A percentile compares a stretch with the other conserved stretches of the same genome.
phyloP scores from a whole-genome alignment of 805 yeast genomes.

The Hanseniaspora clermontiae region DNA sequence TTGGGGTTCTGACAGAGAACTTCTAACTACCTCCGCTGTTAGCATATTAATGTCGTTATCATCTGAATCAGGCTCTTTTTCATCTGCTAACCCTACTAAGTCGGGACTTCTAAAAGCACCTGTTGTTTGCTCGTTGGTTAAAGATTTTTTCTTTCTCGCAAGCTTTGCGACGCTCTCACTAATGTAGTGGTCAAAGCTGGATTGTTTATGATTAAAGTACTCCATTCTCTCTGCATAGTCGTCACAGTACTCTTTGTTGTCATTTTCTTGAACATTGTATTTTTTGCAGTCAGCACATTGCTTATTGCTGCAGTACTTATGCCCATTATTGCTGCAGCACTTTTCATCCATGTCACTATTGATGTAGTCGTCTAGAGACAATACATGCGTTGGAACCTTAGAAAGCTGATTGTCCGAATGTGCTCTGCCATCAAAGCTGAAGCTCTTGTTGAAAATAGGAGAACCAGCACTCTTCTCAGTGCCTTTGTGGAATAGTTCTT shows the following conservation, averaged over 20 bases:
- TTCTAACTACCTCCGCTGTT: neutral
- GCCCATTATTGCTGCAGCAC: neutral
- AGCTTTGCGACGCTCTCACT: neutral
- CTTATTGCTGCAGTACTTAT: neutral
- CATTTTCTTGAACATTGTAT: neutral
- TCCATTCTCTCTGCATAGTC: slow-evolving; percentile 12
- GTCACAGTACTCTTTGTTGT: neutral
- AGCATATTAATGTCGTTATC: neutral
- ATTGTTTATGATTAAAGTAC: neutral
- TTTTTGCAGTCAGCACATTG: neutral
- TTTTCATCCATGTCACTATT: slow-evolving; percentile 12
- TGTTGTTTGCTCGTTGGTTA: neutral
- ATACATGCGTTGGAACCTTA: slow-evolving; percentile 7
- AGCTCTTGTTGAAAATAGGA: neutral
- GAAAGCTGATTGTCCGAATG: neutral
- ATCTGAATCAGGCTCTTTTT: neutral
- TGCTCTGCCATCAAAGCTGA: neutral
- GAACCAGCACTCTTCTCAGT: neutral
- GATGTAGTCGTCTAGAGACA: slow-evolving; percentile 3
- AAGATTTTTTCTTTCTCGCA: neutral
- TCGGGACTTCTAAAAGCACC: neutral
- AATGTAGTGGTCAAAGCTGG: slow-evolving; percentile 4
- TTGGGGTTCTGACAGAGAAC: neutral
- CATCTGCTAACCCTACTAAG: neutral
- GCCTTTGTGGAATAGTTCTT: neutral